Evolutionary conservation across 176 grass and related monocot species (phyloP).

Genomic region (Luzula sylvatica): DNA sequence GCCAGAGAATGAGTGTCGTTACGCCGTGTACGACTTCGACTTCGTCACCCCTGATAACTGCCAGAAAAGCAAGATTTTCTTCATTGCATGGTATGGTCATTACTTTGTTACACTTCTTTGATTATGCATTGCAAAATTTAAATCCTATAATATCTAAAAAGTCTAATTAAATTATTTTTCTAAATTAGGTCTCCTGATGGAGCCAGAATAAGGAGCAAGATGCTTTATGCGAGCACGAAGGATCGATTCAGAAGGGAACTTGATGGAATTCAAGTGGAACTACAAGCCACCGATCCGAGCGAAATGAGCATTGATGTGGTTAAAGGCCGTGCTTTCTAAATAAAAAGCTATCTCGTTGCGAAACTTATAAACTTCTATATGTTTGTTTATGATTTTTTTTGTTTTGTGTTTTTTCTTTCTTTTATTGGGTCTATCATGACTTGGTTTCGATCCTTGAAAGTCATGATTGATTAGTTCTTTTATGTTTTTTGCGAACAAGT

Average conservation of each 20-base stretch:
- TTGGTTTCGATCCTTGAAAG: not conserved
- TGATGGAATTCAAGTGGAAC: conserved; percentile 14
- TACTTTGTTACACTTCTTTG: too few species aligned
- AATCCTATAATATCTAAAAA: too few species aligned
- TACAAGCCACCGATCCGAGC: conserved; percentile 20
- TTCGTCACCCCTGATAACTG: conserved; percentile 79
- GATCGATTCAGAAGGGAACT: conserved; percentile 21
- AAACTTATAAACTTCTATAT: conserved; percentile 14
- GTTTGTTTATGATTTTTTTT: conserved; percentile 18
- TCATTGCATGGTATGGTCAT: conserved; percentile 53
- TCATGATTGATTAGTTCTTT: conserved; percentile 15
- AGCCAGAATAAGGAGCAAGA: conserved; percentile 23
- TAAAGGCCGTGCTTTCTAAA: conserved; percentile 22
- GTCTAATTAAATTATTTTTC: too few species aligned
- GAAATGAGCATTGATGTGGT: conserved; percentile 24
- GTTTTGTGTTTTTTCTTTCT: conserved; percentile 5
- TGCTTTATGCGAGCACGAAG: conserved; percentile 19
- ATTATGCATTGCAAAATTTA: too few species aligned
- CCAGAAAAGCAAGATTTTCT: conserved; percentile 99
- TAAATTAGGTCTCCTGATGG: conserved; percentile 13
- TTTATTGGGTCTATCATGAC: not conserved
- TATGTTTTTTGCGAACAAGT: not conserved
- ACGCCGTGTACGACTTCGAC: conserved; percentile 79
- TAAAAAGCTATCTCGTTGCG: conserved; percentile 2
- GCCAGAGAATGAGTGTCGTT: conserved; percentile 63